Base-by-base conservation (phyloP, 352 stramenopile species). In the Globisporangium splendens region DNA sequence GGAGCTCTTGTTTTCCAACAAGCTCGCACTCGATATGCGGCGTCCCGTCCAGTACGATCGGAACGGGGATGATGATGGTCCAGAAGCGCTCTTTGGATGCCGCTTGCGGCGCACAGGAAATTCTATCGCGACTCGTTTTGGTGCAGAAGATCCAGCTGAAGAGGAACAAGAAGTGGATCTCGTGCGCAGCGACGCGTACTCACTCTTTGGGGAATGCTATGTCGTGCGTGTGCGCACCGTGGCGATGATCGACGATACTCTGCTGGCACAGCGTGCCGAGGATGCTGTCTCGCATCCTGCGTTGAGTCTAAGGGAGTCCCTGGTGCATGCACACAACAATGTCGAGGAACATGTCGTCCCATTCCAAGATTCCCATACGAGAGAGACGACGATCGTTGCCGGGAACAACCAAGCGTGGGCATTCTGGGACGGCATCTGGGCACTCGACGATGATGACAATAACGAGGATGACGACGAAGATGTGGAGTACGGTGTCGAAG, bases 121-220 rank as follows among this genome's bases (percentile, higher is more conserved):
- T 31, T 31, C 24, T 2, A 31, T 6, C 24, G 24, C 24, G 2
- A 31, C 38, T 43, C 8, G 38, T 43, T 31, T 5, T 31, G 24
- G 8, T 17, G 38, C 60, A 15, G 20, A 58, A 33, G 20, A 31
- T 18, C 47, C 5, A 31, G 24, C 5, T 31, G 24, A 5, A 31
- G 46, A 22, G 17, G 58, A 60, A 15, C 41, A 50, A 39, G 47
- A 55, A 42, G 42, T 59, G 28, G 50, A 63, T 17, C 49, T 63
- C 21, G 50, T 57, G 18, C 61, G 48, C 21, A 63, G 49, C 8
- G 50, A 64, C 50, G 58, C 54, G 20, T 62, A 59, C 33, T 43
- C 51, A 15, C 51, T 68, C 50, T 68, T 71, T 41, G 55, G 55
- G 42, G 60, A 50, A 13, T 61, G 60, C 35, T 66, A 64, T 42